A percentile compares a stretch with the other conserved stretches of the same genome.
Evolutionary conservation across 164 flowering plant species (phyloP).

Genomic region (Tetrastigma voinierianum): DNA sequence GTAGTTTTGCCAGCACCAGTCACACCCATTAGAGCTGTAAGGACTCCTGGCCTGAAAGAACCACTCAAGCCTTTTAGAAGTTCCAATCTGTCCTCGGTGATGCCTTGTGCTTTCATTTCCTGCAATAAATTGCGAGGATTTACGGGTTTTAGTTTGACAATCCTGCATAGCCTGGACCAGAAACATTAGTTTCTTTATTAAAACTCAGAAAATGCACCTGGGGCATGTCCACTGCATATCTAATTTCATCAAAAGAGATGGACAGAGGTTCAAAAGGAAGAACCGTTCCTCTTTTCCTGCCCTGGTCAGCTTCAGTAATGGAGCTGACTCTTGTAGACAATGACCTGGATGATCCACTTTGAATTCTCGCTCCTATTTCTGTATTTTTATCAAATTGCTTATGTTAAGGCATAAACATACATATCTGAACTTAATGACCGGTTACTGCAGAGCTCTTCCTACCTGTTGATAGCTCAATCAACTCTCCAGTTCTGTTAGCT

Average conservation of each 20-base stretch:
- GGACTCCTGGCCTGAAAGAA: slow-evolving; percentile 46
- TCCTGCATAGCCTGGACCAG: not conserved
- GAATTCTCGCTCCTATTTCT: slow-evolving; percentile 1
- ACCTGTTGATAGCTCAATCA: not conserved
- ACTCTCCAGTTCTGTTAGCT: not conserved
- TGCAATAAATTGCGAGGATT: slow-evolving; percentile 14
- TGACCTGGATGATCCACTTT: slow-evolving; percentile 5
- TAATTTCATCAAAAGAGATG: slow-evolving; percentile 40
- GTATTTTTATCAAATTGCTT: not conserved
- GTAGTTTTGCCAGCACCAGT: slow-evolving; percentile 55
- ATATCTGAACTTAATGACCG: too few relatives aligned
- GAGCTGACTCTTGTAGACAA: slow-evolving; percentile 16
- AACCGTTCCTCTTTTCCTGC: slow-evolving; percentile 29
- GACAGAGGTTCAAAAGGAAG: slow-evolving; percentile 43
- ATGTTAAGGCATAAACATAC: not conserved
- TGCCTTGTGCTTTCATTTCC: slow-evolving; percentile 63
- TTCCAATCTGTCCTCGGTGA: slow-evolving; percentile 28
- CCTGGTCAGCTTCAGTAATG: slow-evolving; percentile 6
- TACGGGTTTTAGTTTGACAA: not conserved
- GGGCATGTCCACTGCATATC: slow-evolving; percentile 50
- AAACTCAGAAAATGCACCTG: slow-evolving; percentile 18
- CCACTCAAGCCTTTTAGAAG: slow-evolving; percentile 44
- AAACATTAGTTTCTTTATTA: too few relatives aligned
- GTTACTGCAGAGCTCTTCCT: not conserved
- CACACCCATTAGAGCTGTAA: slow-evolving; percentile 51